These are phyloP conservation scores for Jackrogersella minutella DNA, from an alignment of 495 filamentous ascomycete species.

Conservation along the genomic window DNA sequence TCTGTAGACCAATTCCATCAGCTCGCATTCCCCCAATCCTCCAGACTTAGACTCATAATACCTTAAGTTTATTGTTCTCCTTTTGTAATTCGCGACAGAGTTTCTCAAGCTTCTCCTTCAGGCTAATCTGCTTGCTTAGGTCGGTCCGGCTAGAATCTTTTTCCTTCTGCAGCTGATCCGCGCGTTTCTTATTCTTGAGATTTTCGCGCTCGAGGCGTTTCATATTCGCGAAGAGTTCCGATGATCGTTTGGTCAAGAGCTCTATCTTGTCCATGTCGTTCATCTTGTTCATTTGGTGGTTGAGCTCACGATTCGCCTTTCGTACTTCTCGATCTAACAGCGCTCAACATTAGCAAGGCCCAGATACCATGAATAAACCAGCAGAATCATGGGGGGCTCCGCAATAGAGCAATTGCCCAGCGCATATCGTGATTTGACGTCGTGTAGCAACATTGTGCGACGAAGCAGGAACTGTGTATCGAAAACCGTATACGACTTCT, in stretches of 20 bases:
- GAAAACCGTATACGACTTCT: slow-evolving; percentile 1
- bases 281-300: slow-evolving; percentile 80
- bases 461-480: neutral
- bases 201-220: slow-evolving; percentile 93
- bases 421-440: slow-evolving; percentile 8
- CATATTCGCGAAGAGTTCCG: slow-evolving; percentile 91
- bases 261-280: slow-evolving; percentile 79
- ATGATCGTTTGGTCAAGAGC: slow-evolving; percentile 86
- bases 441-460: slow-evolving; percentile 16
- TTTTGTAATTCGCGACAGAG: slow-evolving; percentile 89
- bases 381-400: neutral
- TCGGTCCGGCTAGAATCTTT: slow-evolving; percentile 89
- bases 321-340: slow-evolving; percentile 72
- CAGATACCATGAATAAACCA: neutral
- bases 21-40: slow-evolving; percentile 30
- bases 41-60: slow-evolving; percentile 48
- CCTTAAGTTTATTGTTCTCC: slow-evolving; percentile 98
- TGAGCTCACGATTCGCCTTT: slow-evolving; percentile 90
- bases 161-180: slow-evolving; percentile 94
- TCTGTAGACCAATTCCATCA: slow-evolving; percentile 62
- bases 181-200: slow-evolving; percentile 92
- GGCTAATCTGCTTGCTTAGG: slow-evolving; percentile 81
- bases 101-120: slow-evolving; percentile 96
- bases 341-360: slow-evolving; percentile 23
- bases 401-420: neutral